Percentiles rank a stretch among this genome's conserved stretches.
phyloP scores from a whole-genome alignment of 2,329 filamentous ascomycete genomes.

The Diaporthe velutina region DNA sequence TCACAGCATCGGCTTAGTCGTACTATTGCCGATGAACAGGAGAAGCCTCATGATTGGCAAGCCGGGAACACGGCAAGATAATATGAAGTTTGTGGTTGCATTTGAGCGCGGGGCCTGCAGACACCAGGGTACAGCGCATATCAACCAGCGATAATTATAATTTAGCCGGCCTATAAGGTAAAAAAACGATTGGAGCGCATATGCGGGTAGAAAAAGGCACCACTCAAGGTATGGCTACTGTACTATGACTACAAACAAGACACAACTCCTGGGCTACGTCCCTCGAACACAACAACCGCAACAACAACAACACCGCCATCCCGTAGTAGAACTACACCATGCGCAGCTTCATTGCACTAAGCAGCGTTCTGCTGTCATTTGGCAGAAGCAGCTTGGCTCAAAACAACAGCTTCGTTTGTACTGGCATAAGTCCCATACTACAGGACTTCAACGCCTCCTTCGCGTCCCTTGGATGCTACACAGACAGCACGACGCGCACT shows the following conservation, averaged over 20 bases:
- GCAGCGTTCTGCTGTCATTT: background rate
- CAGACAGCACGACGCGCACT: background rate
- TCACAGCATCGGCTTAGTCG: background rate
- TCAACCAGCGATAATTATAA: background rate
- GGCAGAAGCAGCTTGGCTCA: background rate
- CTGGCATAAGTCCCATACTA: background rate
- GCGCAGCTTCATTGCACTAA: background rate
- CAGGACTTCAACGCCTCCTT: background rate
- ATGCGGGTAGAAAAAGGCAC: background rate
- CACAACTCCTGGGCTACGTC: background rate
- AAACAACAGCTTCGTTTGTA: background rate
- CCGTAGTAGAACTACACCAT: background rate
- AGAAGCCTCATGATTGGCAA: background rate
- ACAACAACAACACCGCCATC: background rate
- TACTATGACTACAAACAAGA: background rate
- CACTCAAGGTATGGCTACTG: background rate
- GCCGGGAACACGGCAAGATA: background rate
- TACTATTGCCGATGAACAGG: background rate
- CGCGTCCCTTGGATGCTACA: background rate
- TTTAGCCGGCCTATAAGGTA: background rate
- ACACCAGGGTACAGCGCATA: background rate
- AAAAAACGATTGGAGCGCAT: background rate
- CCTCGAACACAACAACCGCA: background rate
- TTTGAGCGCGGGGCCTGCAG: background rate
- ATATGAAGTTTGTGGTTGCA: background rate